phyloP scores from a whole-genome alignment of 331 rosid genomes.

The Quercus lobata region DNA sequence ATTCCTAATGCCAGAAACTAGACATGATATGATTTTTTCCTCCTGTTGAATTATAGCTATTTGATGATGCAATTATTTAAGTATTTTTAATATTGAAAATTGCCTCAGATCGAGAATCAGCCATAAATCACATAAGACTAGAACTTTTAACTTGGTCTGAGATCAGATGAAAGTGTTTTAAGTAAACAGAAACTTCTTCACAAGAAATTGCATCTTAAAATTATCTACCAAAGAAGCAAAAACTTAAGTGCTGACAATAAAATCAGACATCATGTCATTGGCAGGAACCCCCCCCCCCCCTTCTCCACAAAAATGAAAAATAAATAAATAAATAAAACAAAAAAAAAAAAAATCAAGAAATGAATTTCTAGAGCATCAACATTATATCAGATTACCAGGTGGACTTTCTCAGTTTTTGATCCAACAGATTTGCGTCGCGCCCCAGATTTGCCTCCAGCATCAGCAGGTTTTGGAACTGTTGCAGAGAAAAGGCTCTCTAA shows the following conservation, averaged over 20 bases:
- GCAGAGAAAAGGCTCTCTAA: conserved; percentile 89
- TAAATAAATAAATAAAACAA: not conserved
- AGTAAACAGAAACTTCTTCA: too few relatives aligned
- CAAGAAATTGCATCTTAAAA: too few relatives aligned
- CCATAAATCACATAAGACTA: not conserved
- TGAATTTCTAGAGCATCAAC: not conserved
- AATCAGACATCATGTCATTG: too few relatives aligned
- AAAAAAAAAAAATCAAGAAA: conserved; percentile 4
- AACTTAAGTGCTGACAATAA: too few relatives aligned
- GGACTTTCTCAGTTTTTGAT: conserved; percentile 85
- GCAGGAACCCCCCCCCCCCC: too few relatives aligned
- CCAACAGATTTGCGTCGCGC: conserved; percentile 82
- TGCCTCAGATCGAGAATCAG: not conserved
- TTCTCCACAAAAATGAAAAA: too few relatives aligned
- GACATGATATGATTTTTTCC: not conserved
- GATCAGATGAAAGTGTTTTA: not conserved
- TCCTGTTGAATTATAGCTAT: not conserved
- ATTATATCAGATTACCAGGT: conserved; percentile 59
- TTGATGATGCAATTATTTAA: not conserved
- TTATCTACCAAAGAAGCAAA: too few relatives aligned
- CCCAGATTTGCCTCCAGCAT: conserved; percentile 71
- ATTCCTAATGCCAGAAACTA: not conserved
- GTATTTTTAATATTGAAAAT: not conserved
- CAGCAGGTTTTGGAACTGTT: conserved; percentile 82
- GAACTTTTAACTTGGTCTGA: not conserved